phyloP scores from a whole-genome alignment of 2,329 filamentous ascomycete genomes.

The Alternaria ethzedia region DNA sequence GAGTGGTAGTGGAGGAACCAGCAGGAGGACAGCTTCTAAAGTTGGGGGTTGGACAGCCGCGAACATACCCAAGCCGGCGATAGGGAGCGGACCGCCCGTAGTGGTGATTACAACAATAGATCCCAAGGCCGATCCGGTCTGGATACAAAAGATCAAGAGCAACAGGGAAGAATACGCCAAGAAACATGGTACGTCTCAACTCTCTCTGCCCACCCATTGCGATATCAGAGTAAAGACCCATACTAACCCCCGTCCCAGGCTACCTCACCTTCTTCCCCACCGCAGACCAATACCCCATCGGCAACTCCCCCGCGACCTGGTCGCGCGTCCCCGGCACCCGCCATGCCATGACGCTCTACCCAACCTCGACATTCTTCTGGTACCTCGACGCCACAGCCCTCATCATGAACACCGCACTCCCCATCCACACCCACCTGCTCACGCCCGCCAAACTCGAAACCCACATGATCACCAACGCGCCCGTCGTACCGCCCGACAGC shows the following conservation, averaged over 20 bases:
- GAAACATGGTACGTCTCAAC: slow-evolving; percentile 70
- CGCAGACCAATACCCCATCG: slow-evolving; percentile 75
- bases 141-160: slow-evolving; percentile 75
- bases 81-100: slow-evolving; percentile 58
- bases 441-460: slow-evolving; percentile 70
- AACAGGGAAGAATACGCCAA: slow-evolving; percentile 87
- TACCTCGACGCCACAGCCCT: slow-evolving; percentile 83
- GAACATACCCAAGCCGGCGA: slow-evolving; percentile 40
- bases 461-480: slow-evolving; percentile 82
- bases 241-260: slow-evolving; percentile 58
- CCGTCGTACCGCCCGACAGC: slow-evolving; percentile 92
- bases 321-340: slow-evolving; percentile 82
- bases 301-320: slow-evolving; percentile 67
- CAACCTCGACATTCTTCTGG: slow-evolving; percentile 82
- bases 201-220: background rate
- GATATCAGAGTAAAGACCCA: background rate
- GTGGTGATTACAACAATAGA: slow-evolving; percentile 90
- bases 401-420: slow-evolving; percentile 81
- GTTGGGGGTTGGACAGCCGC: slow-evolving; percentile 16
- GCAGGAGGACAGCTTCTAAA: slow-evolving; percentile 11
- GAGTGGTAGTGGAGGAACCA: slow-evolving; percentile 32
- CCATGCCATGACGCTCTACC: slow-evolving; percentile 83
- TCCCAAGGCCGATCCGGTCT: slow-evolving; percentile 67
- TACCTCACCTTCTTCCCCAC: slow-evolving; percentile 85
- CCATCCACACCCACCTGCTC: slow-evolving; percentile 75